phyloP scores from a whole-genome alignment of 1,284 basidiomycete genomes.

The Sphagnurus paluster region DNA sequence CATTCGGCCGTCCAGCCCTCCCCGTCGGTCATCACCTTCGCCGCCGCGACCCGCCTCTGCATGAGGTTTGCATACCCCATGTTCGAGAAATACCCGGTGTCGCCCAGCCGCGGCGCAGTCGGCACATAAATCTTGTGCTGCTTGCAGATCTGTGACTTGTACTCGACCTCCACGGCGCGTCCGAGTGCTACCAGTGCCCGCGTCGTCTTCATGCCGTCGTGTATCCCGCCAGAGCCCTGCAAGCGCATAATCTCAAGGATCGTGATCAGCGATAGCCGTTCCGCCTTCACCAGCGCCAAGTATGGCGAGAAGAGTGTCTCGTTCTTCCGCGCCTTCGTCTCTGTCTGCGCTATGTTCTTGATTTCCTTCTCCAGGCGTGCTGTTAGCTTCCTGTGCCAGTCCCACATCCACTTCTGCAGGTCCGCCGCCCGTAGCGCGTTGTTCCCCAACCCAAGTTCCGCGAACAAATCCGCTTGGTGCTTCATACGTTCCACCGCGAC shows the following conservation, averaged over 20 bases:
- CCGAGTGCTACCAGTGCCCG: conserved; percentile 85
- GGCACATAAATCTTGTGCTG: conserved; percentile 62
- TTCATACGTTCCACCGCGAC: conserved; percentile 76
- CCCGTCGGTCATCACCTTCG: conserved; percentile 62
- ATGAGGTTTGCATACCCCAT: conserved; percentile 59
- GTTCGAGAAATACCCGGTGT: conserved; percentile 54
- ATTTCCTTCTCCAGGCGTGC: conserved; percentile 59
- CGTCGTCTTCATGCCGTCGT: conserved; percentile 90
- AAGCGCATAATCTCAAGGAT: conserved; percentile 91
- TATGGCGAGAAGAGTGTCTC: conserved; percentile 50
- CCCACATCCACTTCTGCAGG: conserved; percentile 84
- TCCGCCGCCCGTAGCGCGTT: conserved; percentile 51
- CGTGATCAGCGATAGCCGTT: conserved; percentile 86
- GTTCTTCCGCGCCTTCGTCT: conserved; percentile 26
- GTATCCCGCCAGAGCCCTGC: conserved; percentile 74
- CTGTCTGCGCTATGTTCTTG: conserved; percentile 43
- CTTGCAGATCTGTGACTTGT: conserved; percentile 82
- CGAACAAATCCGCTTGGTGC: conserved; percentile 63
- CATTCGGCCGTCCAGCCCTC: conserved; percentile 80
- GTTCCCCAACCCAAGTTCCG: conserved; percentile 55
- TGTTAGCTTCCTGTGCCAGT: conserved; percentile 76
- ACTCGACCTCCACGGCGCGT: conserved; percentile 85
- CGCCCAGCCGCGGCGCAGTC: conserved; percentile 30
- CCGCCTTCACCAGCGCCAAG: conserved; percentile 72
- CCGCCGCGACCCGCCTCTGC: conserved; percentile 60